Evolutionary conservation across 2,329 filamentous ascomycete species (phyloP).

Genomic region (Ramularia collo-cygni): DNA sequence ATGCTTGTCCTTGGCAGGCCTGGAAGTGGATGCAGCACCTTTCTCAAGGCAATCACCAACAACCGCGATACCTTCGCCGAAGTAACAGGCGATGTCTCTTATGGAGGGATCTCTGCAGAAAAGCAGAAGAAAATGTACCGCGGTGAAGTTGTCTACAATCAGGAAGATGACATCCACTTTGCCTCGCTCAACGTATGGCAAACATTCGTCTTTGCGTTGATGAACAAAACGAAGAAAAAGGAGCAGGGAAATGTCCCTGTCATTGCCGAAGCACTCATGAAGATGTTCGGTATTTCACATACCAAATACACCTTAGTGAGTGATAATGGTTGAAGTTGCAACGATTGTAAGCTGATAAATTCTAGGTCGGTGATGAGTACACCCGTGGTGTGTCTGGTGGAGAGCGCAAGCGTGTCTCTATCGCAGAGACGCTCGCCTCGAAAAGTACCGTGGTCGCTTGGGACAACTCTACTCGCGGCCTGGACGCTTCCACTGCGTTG

Average conservation of each 20-base stretch:
- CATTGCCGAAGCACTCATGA: slow-evolving; percentile 63
- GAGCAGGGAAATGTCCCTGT: slow-evolving; percentile 58
- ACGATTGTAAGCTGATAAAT: too few species aligned
- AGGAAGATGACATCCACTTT: slow-evolving; percentile 70
- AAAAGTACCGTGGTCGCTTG: slow-evolving; percentile 68
- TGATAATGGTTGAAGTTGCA: too few species aligned
- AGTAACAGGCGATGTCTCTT: slow-evolving; percentile 63
- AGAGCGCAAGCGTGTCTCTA: slow-evolving; percentile 72
- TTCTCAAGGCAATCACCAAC: slow-evolving; percentile 69
- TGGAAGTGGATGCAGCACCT: slow-evolving; percentile 68
- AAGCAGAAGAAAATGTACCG: slow-evolving; percentile 63
- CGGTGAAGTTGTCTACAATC: slow-evolving; percentile 72
- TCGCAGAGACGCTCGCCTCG: slow-evolving; percentile 69
- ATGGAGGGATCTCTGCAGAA: slow-evolving; percentile 62
- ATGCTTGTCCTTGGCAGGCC: slow-evolving; percentile 67
- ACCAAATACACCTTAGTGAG: slow-evolving; percentile 66
- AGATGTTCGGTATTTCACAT: slow-evolving; percentile 72
- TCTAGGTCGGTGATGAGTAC: slow-evolving; percentile 60
- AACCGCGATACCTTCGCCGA: slow-evolving; percentile 58
- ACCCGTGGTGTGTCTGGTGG: slow-evolving; percentile 71
- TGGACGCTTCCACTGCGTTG: slow-evolving; percentile 71
- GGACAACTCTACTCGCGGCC: slow-evolving; percentile 75
- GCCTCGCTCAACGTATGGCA: slow-evolving; percentile 70
- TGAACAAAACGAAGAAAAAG: slow-evolving; percentile 66
- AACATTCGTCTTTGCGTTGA: slow-evolving; percentile 66